Percentiles rank a stretch among this genome's conserved stretches.
Conservation (phyloP, 2,329 filamentous ascomycete genomes). For the Ceratocystiopsis minuta region DNA sequence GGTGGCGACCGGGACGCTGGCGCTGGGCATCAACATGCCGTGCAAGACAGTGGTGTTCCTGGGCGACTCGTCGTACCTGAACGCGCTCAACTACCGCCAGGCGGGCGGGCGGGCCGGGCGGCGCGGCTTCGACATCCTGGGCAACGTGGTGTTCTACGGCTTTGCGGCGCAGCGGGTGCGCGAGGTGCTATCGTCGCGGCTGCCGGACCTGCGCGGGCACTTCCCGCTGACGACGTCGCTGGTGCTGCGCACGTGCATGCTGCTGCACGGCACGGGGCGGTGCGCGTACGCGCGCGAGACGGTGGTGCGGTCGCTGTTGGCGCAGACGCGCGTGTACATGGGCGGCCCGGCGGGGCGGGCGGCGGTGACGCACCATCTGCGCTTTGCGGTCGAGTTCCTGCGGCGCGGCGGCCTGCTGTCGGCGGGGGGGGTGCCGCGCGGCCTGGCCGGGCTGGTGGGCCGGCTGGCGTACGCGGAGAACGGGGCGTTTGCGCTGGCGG, state of each 20-base stretch:
- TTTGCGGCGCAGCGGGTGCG: conserved; percentile 42
- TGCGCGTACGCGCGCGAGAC: conserved; percentile 42
- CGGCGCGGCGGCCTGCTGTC: conserved; percentile 49
- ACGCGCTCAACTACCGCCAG: conserved; percentile 59
- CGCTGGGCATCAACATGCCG: conserved; percentile 68
- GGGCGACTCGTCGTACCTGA: conserved; percentile 55
- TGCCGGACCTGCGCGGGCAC: conserved; percentile 59
- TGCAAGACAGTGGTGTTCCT: conserved; percentile 67
- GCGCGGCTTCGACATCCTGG: conserved; percentile 62
- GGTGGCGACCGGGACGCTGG: conserved; percentile 58
- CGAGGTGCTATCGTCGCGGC: conserved; percentile 51
- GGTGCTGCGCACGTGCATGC: conserved; percentile 47
- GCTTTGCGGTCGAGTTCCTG: conserved; percentile 69
- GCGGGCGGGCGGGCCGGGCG: conserved; percentile 61
- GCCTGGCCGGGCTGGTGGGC: conserved; percentile 52
- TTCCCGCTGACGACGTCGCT: conserved; percentile 62
- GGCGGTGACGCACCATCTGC: conserved; percentile 55
- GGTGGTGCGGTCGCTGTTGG: conserved; percentile 47
- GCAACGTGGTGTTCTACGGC: conserved; percentile 63
- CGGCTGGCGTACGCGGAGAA: conserved; percentile 66
- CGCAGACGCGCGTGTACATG: conserved; percentile 51
- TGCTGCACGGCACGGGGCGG: conserved; percentile 47
- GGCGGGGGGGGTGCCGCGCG: conserved; percentile 41
- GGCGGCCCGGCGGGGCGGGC: conserved; percentile 50
- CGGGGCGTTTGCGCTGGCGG: conserved; percentile 59